Base-by-base conservation (phyloP, 768 basidiomycete genomes). In the Antrodiella citrinella region DNA sequence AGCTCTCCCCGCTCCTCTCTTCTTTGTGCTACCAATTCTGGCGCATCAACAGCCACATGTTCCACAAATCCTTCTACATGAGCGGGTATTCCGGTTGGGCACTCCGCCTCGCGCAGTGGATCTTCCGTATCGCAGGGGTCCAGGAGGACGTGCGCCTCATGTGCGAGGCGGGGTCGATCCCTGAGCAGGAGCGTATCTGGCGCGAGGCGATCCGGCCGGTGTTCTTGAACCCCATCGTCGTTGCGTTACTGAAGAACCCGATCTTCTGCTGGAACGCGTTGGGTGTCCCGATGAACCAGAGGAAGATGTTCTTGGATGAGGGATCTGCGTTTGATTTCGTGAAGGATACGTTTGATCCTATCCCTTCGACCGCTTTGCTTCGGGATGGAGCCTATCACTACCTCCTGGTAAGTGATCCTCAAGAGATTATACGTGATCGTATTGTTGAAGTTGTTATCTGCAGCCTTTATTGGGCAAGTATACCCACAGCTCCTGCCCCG, bases 181-280 rank as follows among this genome's bases (percentile, higher is more conserved):
- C 66, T 13, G 78, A 81, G 54, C 87, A 90, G 60, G 72, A 72
- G 18, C 59, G 61, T 44, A 81, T 89, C 48, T 90, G 85, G 84
- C 65, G 61, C 35, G 67, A 70, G 51, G 77, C 75, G 49, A 59
- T 88, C 12, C 69, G 77, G 48, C 84, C 81, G 0, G 77, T 86
- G 41, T 63, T 88, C 15, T 35, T 35, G 30, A 35, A 35, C 30
- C 15, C 30, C 30, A 7, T 35, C 15, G 51, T 80, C 20, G 77
- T 86, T 30, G 43, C 45, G 72, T 80, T 44, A 72, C 73, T 83
- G 53, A 69, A 73, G 59, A 75, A 69, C 42, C 75, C 74, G 19
- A 58, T 70, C 21, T 84, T 80, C 62, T 83, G 80, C 54, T 90
- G 87, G 87, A 85, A 86, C 57, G 85, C 86, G 0, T 67, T 89